Base-by-base conservation (phyloP, 371 early-diverging fungal genomes). In the Mortierella sp. region DNA sequence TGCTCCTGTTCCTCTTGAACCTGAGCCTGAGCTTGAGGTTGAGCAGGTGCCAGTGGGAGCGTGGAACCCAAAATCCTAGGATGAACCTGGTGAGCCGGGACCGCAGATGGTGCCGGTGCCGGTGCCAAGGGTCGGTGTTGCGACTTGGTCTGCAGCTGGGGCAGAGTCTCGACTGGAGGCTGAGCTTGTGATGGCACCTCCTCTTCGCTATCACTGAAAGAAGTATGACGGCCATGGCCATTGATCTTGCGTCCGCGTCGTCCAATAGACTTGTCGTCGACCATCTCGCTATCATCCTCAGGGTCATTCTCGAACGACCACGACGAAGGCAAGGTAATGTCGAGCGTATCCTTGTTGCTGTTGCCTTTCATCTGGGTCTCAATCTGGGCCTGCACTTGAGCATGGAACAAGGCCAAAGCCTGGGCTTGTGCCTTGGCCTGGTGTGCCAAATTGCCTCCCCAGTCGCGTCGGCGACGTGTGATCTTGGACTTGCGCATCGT, bases 401-500 rank as follows among this genome's bases (percentile, higher is more conserved):
- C 77, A 60, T 68, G 77, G 43, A 62, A 62, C 37, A 70, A 51
- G 6, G 77, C 73, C 37, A 73, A 27, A 1, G 77, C 77, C 28
- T 69, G 69, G 2, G 77, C 70, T 28, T 70, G 77, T 13, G 77
- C 77, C 24, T 77, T 64, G 19, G 70, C 70, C 52, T 70, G 66
- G 31, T 70, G 66, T 9, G 70, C 77, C 51, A 70, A 49, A 43
- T 73, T 73, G 40, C 71, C 71, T 34, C 73, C 73, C 83, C 86
- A 86, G 21, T 84, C 86, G 21, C 86, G 74, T 24, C 86, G 81
- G 45, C 90, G 83, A 37, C 85, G 84, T 45, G 88, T 85, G 60
- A 88, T 87, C 57, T 85, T 88, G 37, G 82, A 54, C 57, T 86
- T 86, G 67, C 85, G 83, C 88, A 90, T 86, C 45, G 80, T 81